A percentile compares a stretch with the other conserved stretches of the same genome.
Evolutionary conservation across 306 rosid species (phyloP).

Genomic region (Crotalaria pallida): DNA sequence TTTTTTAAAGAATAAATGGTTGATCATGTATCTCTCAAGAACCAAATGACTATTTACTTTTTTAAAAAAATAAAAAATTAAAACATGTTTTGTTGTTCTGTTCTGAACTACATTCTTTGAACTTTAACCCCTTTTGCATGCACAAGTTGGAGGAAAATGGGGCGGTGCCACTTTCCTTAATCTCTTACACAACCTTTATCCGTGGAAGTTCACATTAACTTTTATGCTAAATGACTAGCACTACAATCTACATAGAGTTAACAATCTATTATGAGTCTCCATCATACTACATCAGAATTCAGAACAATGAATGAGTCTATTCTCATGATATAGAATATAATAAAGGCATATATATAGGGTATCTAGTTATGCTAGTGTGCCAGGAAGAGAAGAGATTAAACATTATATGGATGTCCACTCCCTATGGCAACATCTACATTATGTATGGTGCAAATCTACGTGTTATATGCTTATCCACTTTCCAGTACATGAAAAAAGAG

Average conservation of each 20-base stretch:
- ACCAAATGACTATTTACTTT: too few species aligned
- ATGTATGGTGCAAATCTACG: constrained; percentile 33
- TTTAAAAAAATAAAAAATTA: too few species aligned
- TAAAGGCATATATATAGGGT: constrained; percentile 13
- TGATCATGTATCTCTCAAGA: too few species aligned
- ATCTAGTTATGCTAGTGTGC: not conserved
- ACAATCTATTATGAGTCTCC: not conserved
- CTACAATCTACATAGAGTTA: not conserved
- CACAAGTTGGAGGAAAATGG: not conserved
- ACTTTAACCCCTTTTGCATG: not conserved
- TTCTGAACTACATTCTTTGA: not conserved
- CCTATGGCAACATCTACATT: not conserved
- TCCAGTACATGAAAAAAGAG: not conserved
- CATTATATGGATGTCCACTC: not conserved
- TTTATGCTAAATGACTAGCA: not conserved
- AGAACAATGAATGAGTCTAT: not conserved
- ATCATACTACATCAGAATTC: not conserved
- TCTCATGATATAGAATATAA: not conserved
- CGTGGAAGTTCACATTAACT: not conserved
- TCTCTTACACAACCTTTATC: not conserved
- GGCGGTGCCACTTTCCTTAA: constrained; percentile 1
- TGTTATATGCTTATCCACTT: constrained; percentile 35
- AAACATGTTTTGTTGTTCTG: not conserved
- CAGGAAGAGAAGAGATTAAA: not conserved
- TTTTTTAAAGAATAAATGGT: too few species aligned